These are phyloP conservation scores for Porodaedalea pini DNA, from an alignment of 1,284 basidiomycete species.

Conservation along the genomic window DNA sequence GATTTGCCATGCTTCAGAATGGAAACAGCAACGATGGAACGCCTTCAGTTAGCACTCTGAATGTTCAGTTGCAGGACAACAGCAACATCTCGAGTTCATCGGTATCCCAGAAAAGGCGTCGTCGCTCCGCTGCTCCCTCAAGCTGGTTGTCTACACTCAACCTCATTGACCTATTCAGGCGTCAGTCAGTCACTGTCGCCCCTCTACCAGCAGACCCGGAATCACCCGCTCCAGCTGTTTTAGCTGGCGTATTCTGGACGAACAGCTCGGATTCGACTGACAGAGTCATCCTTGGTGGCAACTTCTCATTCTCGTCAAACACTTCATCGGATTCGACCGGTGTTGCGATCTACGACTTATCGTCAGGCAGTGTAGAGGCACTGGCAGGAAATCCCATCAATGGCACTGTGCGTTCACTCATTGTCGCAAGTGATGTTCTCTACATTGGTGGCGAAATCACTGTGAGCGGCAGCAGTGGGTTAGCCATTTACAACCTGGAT, in stretches of 20 bases:
- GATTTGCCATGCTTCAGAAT: slow-evolving; percentile 69
- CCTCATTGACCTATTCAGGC: slow-evolving; percentile 47
- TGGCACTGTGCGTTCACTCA: slow-evolving; percentile 71
- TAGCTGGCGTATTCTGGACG: slow-evolving; percentile 88
- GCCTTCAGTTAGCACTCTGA: slow-evolving; percentile 57
- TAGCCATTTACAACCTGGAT: slow-evolving; percentile 75
- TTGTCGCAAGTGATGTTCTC: slow-evolving; percentile 61
- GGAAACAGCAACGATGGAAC: slow-evolving; percentile 41
- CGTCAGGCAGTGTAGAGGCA: slow-evolving; percentile 46
- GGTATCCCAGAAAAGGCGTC: slow-evolving; percentile 32
- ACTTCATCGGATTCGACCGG: slow-evolving; percentile 47
- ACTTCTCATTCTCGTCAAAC: slow-evolving; percentile 66
- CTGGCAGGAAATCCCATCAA: slow-evolving; percentile 59
- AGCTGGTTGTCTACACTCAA: slow-evolving; percentile 51
- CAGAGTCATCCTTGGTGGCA: slow-evolving; percentile 83
- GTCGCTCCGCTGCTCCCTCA: slow-evolving; percentile 36
- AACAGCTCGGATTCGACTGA: slow-evolving; percentile 67
- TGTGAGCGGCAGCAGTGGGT: slow-evolving; percentile 51
- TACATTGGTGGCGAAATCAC: slow-evolving; percentile 83
- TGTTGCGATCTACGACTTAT: slow-evolving; percentile 73
- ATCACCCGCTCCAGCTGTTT: slow-evolving; percentile 72
- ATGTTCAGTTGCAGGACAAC: slow-evolving; percentile 45
- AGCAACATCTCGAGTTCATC: slow-evolving; percentile 29
- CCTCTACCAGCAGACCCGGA: slow-evolving; percentile 54
- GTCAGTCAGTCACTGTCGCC: slow-evolving; percentile 44